Evolutionary conservation across 192 early-diverging fungal species (phyloP).

Genomic region (Mycoemilia scoparia): DNA sequence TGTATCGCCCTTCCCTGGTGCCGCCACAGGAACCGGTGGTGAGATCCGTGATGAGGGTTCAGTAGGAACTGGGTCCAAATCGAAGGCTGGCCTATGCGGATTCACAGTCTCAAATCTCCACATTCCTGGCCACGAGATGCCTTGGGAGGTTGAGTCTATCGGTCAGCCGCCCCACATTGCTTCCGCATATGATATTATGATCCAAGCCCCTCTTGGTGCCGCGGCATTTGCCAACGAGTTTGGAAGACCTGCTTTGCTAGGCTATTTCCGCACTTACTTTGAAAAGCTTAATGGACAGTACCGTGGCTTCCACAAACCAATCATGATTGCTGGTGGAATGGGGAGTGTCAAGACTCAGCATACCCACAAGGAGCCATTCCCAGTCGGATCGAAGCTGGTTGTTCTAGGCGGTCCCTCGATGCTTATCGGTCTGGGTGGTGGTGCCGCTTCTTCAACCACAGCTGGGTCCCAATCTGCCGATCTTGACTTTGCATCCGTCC

Average conservation of each 20-base stretch:
- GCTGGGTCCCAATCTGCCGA: slow-evolving; percentile 70
- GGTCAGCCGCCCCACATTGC: slow-evolving; percentile 84
- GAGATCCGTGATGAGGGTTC: slow-evolving; percentile 99
- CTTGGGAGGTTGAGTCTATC: slow-evolving; percentile 72
- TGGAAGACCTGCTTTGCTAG: slow-evolving; percentile 82
- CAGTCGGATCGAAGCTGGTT: slow-evolving; percentile 59
- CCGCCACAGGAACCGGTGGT: slow-evolving; percentile 95
- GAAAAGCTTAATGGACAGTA: no score
- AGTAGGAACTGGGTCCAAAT: slow-evolving; percentile 86
- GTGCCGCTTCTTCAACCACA: slow-evolving; percentile 91
- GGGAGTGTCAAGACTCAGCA: slow-evolving; percentile 84
- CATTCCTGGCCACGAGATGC: slow-evolving; percentile 76
- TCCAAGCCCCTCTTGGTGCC: slow-evolving; percentile 88
- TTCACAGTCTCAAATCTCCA: slow-evolving; percentile 89
- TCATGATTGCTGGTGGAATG: slow-evolving; percentile 97
- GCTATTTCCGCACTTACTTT: slow-evolving; percentile 97
- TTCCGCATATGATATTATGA: slow-evolving; percentile 91
- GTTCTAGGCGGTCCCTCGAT: slow-evolving; percentile 93
- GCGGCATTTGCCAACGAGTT: slow-evolving; percentile 99
- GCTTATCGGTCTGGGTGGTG: slow-evolving; percentile 98
- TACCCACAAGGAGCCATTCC: slow-evolving; percentile 71
- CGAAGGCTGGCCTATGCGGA: slow-evolving; percentile 88
- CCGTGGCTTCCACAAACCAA: slow-evolving; percentile 99
- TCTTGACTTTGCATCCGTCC: slow-evolving; percentile 95
- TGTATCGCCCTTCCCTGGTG: slow-evolving; percentile 95